Percentiles rank a stretch among this genome's conserved stretches.
Conservation (phyloP, 208 protist genomes). For the Trypanosoma lewisi region DNA sequence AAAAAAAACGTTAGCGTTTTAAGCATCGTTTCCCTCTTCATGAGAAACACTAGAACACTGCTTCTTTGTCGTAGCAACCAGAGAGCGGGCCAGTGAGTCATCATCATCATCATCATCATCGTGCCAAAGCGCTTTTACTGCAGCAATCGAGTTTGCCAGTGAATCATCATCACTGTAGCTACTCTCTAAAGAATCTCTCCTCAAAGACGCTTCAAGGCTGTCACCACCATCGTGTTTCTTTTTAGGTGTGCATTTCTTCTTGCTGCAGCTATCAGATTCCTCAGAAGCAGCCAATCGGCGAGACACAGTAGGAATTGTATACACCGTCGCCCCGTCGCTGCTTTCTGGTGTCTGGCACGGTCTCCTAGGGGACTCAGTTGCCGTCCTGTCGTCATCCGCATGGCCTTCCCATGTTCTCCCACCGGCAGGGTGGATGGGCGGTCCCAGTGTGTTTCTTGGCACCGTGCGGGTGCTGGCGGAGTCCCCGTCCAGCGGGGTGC, state of each 20-base stretch:
- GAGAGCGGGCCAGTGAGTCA: neutral
- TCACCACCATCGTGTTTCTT: neutral
- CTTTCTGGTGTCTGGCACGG: neutral
- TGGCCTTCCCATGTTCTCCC: neutral
- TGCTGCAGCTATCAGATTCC: neutral
- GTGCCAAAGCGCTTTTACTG: neutral
- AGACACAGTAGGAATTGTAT: neutral
- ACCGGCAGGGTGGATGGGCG: neutral
- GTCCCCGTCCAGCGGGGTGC: slow-evolving; percentile 1
- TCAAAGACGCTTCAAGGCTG: slow-evolving; percentile 3
- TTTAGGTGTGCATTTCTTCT: neutral
- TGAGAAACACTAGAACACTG: neutral
- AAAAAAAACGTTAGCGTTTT: too few species aligned
- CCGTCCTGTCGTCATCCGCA: neutral
- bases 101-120: neutral
- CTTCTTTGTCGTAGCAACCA: neutral
- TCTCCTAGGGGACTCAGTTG: neutral
- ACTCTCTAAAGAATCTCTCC: neutral
- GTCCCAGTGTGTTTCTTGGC: neutral
- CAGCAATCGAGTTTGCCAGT: slow-evolving; percentile 3
- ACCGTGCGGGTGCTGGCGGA: neutral
- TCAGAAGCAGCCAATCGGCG: slow-evolving; percentile 1
- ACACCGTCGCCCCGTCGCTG: neutral
- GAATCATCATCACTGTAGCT: neutral
- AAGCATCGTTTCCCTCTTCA: neutral